These are phyloP conservation scores for Tetragonia tetragonoides DNA, from an alignment of 148 eudicot species.

Conservation along the genomic window DNA sequence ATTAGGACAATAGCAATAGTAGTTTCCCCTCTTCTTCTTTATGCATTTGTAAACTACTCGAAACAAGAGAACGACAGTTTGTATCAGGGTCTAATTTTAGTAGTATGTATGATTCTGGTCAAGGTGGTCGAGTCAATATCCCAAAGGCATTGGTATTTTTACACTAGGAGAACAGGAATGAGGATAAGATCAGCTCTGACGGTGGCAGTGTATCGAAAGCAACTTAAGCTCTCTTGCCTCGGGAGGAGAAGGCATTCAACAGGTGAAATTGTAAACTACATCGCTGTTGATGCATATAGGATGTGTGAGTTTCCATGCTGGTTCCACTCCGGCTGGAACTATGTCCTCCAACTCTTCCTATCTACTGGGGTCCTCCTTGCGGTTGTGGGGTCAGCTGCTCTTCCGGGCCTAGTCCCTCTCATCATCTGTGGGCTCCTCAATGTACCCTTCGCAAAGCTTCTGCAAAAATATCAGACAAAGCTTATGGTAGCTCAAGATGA, in stretches of 20 bases:
- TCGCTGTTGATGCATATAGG: conserved; percentile 62
- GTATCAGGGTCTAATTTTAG: conserved; percentile 34
- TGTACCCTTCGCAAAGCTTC: conserved; percentile 12
- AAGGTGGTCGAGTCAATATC: conserved; percentile 57
- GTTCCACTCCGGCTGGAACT: conserved; percentile 48
- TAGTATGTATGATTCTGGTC: conserved; percentile 39
- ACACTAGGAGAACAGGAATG: conserved; percentile 53
- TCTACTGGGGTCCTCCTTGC: conserved; percentile 33
- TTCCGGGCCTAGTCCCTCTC: conserved; percentile 53
- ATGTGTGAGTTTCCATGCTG: conserved; percentile 61
- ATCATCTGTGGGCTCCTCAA: conserved; percentile 42
- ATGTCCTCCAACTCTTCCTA: conserved; percentile 36
- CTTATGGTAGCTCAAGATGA: conserved; percentile 58
- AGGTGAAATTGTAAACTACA: conserved; percentile 58
- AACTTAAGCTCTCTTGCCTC: conserved; percentile 49
- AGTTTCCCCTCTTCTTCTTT: conserved; percentile 52
- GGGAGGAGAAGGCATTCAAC: conserved; percentile 59
- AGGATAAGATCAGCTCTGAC: conserved; percentile 64
- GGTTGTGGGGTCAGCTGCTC: conserved; percentile 50
- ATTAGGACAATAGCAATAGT: conserved; percentile 39
- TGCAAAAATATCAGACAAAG: conserved; percentile 46
- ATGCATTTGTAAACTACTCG: conserved; percentile 48
- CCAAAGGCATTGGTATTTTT: conserved; percentile 56
- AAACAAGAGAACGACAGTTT: conserved; percentile 23
- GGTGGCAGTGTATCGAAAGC: conserved; percentile 62